These are phyloP conservation scores for Xylaria sp. DNA, from an alignment of 2,329 filamentous ascomycete genomes.

Conservation along the genomic window DNA sequence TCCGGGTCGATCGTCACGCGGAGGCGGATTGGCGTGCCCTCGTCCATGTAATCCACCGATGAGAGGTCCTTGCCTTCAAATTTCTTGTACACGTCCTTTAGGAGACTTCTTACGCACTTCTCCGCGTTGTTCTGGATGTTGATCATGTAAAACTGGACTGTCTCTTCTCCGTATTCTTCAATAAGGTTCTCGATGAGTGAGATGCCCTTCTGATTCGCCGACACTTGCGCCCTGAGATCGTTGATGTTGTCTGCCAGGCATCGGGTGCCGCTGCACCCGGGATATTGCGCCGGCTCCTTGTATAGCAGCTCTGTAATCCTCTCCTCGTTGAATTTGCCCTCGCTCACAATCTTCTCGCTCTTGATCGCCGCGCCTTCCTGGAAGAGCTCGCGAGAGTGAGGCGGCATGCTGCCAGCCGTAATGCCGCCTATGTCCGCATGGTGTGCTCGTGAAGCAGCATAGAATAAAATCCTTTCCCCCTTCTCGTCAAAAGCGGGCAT, in stretches of 20 bases:
- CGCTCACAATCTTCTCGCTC: conserved; percentile 74
- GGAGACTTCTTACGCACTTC: conserved; percentile 72
- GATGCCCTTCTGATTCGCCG: conserved; percentile 82
- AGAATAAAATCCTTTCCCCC: conserved; percentile 80
- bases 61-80: conserved; percentile 75
- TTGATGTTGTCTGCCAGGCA: conserved; percentile 81
- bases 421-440: conserved; percentile 85
- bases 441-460: conserved; percentile 82
- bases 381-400: conserved; percentile 68
- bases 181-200: conserved; percentile 76
- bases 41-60: conserved; percentile 81
- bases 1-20: conserved; percentile 76
- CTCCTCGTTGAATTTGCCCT: conserved; percentile 78
- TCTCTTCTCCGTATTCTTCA: conserved; percentile 76
- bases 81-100: conserved; percentile 73
- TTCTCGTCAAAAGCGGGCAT: conserved; percentile 76
- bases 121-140: conserved; percentile 81
- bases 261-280: conserved; percentile 77
- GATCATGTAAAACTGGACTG: conserved; percentile 82
- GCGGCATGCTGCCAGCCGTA: conserved; percentile 79
- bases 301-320: conserved; percentile 75
- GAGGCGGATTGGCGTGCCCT: conserved; percentile 76
- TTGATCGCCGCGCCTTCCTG: conserved; percentile 69
- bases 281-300: conserved; percentile 74
- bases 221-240: conserved; percentile 82